These are phyloP conservation scores for Neospermospora avenae DNA, from an alignment of 2,329 filamentous ascomycete genomes.

Conservation along the genomic window DNA sequence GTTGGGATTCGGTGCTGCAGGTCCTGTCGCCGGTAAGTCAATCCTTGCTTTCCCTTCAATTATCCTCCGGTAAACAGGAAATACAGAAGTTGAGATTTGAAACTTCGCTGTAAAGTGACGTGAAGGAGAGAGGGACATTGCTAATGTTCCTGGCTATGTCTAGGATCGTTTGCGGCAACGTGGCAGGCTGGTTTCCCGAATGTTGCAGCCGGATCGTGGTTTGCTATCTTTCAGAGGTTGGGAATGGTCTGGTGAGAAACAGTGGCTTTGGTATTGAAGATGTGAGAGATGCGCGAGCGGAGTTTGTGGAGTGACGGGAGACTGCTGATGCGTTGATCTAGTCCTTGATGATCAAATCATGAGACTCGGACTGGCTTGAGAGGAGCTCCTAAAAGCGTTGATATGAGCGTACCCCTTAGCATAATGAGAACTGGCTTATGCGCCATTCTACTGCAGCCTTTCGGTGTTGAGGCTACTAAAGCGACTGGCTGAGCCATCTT, in stretches of 20 bases:
- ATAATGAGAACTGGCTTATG: not conserved
- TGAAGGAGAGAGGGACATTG: not conserved
- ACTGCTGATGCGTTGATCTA: not conserved
- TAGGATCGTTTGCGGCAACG: constrained; percentile 14
- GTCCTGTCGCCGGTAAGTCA: constrained; percentile 11
- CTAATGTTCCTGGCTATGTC: not conserved
- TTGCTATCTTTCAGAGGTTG: constrained; percentile 13
- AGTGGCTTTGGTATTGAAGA: not conserved
- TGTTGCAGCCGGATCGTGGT: constrained; percentile 6
- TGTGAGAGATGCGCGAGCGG: not conserved
- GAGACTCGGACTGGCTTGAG: not conserved
- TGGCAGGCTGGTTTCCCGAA: constrained; percentile 13
- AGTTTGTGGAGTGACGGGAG: not conserved
- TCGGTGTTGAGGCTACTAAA: not conserved
- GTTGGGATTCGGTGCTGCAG: constrained; percentile 13
- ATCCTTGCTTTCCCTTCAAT: not conserved
- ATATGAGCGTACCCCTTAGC: not conserved
- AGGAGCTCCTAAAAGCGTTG: not conserved
- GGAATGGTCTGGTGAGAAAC: constrained; percentile 13
- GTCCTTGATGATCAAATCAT: not conserved
- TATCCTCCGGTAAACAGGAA: too few species aligned
- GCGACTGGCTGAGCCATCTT: not conserved
- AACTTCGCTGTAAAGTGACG: too few species aligned
- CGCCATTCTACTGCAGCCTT: not conserved
- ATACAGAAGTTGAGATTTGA: too few species aligned